phyloP scores from a whole-genome alignment of 2,329 filamentous ascomycete species.

The Teratosphaeria nubilosa region DNA sequence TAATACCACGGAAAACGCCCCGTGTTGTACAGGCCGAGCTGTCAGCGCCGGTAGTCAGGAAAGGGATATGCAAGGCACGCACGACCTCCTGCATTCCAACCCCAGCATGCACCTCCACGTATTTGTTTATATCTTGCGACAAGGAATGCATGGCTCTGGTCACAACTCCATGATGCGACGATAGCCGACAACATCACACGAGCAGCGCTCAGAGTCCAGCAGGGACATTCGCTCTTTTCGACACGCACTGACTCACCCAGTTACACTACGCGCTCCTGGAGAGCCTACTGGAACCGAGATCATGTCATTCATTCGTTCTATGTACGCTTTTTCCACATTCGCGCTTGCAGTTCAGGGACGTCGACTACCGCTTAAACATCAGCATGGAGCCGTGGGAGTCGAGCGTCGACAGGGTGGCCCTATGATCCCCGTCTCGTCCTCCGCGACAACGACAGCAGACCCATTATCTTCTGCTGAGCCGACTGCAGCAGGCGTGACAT shows the following conservation, averaged over 20 bases:
- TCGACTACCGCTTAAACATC: constrained; percentile 11
- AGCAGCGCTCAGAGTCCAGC: neutral
- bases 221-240: neutral
- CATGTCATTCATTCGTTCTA: constrained; percentile 14
- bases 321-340: constrained; percentile 8
- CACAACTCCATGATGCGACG: constrained; percentile 7
- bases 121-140: constrained; percentile 21
- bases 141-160: constrained; percentile 16
- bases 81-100: constrained; percentile 17
- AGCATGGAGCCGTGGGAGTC: constrained; percentile 22
- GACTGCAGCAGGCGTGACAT: constrained; percentile 9
- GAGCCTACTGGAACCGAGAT: neutral
- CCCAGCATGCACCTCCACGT: constrained; percentile 14
- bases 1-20: neutral
- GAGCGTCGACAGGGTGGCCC: constrained; percentile 15
- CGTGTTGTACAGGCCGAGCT: neutral
- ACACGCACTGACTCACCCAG: neutral
- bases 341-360: constrained; percentile 10
- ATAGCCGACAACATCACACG: constrained; percentile 2
- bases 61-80: constrained; percentile 1
- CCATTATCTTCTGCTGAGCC: constrained; percentile 18
- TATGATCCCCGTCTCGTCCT: constrained; percentile 8
- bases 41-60: neutral
- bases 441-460: constrained; percentile 6
- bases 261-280: neutral